A percentile compares a stretch with the other conserved stretches of the same genome.
These are phyloP conservation scores for Penicillium chermesinum DNA, from an alignment of 495 filamentous ascomycete genomes.

Conservation along the genomic window DNA sequence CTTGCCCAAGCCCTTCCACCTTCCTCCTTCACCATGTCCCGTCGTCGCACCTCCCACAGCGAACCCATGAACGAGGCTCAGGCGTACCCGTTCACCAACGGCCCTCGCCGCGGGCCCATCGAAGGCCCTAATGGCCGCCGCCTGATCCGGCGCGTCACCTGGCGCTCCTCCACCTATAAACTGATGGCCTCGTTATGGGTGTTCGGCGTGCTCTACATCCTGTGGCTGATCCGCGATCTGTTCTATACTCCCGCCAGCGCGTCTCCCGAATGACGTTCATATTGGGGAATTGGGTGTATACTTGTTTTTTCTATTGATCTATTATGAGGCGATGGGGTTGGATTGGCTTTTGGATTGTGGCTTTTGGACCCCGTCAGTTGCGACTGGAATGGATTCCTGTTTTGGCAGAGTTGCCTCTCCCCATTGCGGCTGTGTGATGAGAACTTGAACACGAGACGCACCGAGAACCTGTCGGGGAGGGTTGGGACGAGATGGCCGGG, in stretches of 20 bases:
- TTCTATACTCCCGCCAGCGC: conserved; percentile 36
- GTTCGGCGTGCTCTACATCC: conserved; percentile 41
- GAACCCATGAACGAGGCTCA: conserved; percentile 37
- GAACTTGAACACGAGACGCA: neutral
- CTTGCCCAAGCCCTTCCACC: conserved; percentile 2
- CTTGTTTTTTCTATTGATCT: too few relatives aligned
- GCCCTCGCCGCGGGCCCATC: conserved; percentile 37
- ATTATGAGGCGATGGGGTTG: too few relatives aligned
- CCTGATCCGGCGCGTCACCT: conserved; percentile 45
- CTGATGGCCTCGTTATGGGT: conserved; percentile 46
- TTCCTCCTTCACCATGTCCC: conserved; percentile 31
- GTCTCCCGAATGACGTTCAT: conserved; percentile 3
- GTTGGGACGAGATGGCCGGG: neutral
- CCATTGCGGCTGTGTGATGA: neutral
- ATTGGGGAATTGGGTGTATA: too few relatives aligned
- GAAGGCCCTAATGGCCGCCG: conserved; percentile 43
- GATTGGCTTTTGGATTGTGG: too few relatives aligned
- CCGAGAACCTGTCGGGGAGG: neutral
- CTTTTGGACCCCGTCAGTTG: too few relatives aligned
- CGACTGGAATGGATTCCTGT: too few relatives aligned
- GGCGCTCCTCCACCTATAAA: conserved; percentile 48
- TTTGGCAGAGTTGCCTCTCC: too few relatives aligned
- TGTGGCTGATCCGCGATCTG: conserved; percentile 45
- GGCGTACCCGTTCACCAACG: conserved; percentile 34
- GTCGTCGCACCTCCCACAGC: conserved; percentile 41